These are phyloP conservation scores for Sporothrix mexicana DNA, from an alignment of 2,329 filamentous ascomycete genomes.

Conservation along the genomic window DNA sequence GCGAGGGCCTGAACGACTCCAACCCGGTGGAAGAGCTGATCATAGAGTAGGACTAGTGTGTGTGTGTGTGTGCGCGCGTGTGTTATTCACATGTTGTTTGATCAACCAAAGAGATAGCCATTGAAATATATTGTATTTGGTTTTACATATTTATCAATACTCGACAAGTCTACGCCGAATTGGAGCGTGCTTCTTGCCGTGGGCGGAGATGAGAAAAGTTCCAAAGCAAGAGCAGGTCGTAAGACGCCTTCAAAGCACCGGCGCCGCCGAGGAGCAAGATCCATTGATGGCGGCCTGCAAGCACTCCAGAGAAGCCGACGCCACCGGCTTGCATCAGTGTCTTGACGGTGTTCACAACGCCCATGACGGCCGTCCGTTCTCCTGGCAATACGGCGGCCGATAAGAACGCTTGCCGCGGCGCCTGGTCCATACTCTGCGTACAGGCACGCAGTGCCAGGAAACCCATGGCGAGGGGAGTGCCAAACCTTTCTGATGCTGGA, in stretches of 20 bases:
- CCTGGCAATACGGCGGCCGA: slow-evolving; percentile 66
- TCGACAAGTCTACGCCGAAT: background rate
- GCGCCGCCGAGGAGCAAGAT: slow-evolving; percentile 36
- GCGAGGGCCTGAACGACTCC: background rate
- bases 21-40: background rate
- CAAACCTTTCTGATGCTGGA: slow-evolving; percentile 20
- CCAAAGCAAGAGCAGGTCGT: slow-evolving; percentile 47
- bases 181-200: background rate
- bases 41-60: background rate
- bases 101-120: no score
- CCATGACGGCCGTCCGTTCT: slow-evolving; percentile 75
- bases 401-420: slow-evolving; percentile 72
- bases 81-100: no score
- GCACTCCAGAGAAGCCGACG: slow-evolving; percentile 66
- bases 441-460: slow-evolving; percentile 68
- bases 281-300: slow-evolving; percentile 52
- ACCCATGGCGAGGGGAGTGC: slow-evolving; percentile 45
- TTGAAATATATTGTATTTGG: no score
- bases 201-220: slow-evolving; percentile 25
- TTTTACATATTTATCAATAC: no score
- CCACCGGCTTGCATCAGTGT: slow-evolving; percentile 67
- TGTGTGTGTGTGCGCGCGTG: no score
- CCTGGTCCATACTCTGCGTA: slow-evolving; percentile 71
- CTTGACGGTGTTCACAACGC: slow-evolving; percentile 71
- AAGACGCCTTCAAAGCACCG: slow-evolving; percentile 37